A percentile compares a stretch with the other conserved stretches of the same genome.
These are phyloP conservation scores for Herpetomonas tarakana DNA, from an alignment of 208 protist species.

Conservation along the genomic window DNA sequence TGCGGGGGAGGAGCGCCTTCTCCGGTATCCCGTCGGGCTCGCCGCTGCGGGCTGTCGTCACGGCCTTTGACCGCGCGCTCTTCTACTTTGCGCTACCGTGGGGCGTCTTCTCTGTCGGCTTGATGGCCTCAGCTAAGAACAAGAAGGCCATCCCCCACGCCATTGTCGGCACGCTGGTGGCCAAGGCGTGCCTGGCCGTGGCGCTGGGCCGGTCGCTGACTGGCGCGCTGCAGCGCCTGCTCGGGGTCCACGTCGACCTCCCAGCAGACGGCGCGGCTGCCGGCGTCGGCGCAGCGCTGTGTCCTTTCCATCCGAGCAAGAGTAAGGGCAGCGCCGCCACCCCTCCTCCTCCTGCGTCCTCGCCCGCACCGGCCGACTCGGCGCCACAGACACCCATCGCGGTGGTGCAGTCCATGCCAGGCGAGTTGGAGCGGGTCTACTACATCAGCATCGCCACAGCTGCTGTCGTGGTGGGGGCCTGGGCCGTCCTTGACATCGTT, in stretches of 20 bases:
- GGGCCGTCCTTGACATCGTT: conserved; percentile 11
- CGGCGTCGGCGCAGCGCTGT: background rate
- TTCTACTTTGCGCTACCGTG: conserved; percentile 25
- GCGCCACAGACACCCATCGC: background rate
- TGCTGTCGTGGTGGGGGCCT: conserved; percentile 10
- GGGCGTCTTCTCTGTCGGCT: conserved; percentile 19
- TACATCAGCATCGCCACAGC: conserved; percentile 15
- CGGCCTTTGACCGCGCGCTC: conserved; percentile 21
- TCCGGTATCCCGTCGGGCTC: background rate
- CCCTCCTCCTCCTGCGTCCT: too few species aligned
- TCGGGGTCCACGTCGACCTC: conserved; percentile 14
- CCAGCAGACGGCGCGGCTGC: background rate
- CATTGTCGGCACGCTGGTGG: conserved; percentile 16
- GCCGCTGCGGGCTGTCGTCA: background rate
- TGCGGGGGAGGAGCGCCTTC: conserved; percentile 13
- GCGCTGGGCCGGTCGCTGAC: conserved; percentile 24
- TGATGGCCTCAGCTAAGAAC: conserved; percentile 5
- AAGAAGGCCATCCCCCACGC: conserved; percentile 17
- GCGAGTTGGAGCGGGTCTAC: conserved; percentile 21
- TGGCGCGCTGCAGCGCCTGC: conserved; percentile 18
- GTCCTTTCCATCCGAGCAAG: background rate
- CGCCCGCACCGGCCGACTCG: too few species aligned
- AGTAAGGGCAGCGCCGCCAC: background rate
- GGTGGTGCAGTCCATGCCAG: conserved; percentile 17
- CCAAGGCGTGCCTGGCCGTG: conserved; percentile 30